Base-by-base conservation (phyloP, 2,329 filamentous ascomycete genomes). In the Paraphoma chrysanthemicola region DNA sequence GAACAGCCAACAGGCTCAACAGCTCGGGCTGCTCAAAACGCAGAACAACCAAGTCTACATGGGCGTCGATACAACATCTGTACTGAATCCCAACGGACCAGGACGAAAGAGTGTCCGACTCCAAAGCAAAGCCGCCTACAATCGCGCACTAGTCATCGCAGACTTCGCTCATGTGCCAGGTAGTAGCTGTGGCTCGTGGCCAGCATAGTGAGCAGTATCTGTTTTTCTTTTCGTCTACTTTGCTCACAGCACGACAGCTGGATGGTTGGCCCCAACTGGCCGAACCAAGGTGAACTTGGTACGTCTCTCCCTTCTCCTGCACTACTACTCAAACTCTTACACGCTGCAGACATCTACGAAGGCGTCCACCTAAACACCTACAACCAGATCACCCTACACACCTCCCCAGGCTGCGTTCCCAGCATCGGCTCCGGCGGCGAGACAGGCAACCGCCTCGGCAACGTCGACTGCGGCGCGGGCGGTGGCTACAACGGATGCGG, bases 241-340 rank as follows among this genome's bases (percentile, higher is more conserved):
- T 42, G 43, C 62, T 64, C n/a, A 64, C 43, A 14, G 17, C 28
- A n/a, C 5, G 9, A 11, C 30, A 74, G 73, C 56, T 77, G 75
- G 76, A 73, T 75, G 67, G 62, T 77, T 23, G 76, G 77, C 1
- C 73, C 72, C 4, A 73, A 75, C 54, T 79, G 77, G 77, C 77
- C 77, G 6, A 71, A 71, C 48, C 69, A 71, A 51, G 77, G 77
- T 30, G 77, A 79, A 54, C 68, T 71, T 14, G 73, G 73, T 48
- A 72, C 33, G 33, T 7, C 14, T 10, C 14, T 6, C 33, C 9
- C 33, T 14, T 36, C 33, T 36, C 23, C 23, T 23, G 23, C 5
- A 23, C 23, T 23, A 23, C 23, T 23, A 2, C 23, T 23, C 23
- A 10, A 36, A 36, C 33, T 3, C 33, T 36, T 2, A 36, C 33